Evolutionary conservation across 2,329 filamentous ascomycete species (phyloP), one percentile per base, ranked within the genome.

Genomic region (Clonostachys solani): DNA sequence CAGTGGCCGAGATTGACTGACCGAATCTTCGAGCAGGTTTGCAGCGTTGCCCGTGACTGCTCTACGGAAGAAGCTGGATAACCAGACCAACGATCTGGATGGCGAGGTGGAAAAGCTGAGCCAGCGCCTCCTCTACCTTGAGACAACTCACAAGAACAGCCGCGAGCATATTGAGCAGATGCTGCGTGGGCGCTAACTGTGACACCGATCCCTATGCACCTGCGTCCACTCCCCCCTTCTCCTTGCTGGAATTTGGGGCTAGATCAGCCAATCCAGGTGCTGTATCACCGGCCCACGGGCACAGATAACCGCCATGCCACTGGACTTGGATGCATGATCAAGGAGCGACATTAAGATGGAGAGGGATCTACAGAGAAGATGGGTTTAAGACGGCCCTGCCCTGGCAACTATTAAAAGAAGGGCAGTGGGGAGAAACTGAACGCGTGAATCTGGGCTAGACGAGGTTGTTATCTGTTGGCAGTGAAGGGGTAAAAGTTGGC

Each of bases 131-230:
- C 83, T 92, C 57, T 97, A 96, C 62, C 77, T 97, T 41, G 92
- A 97, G 73, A 95, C 90, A 49, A 97, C 94, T 44, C 87, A 90
- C 64, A 91, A 95, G 73, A 99, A 97, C 62, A 96, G 91, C 68
- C 84, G 87, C 57, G 84, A 92, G 55, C 90, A 96, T 61, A 86
- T 97, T 56, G 87, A 96, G 64, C 87, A 91, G 67, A 92, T 97
- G 63, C 78, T 97, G 29, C 56, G 60, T 80, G 81, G 61, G 69
- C 78, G 67, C 46, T 62, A 45, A 60, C 16, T 35, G 33, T 15
- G 5, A 29, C 23, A 29, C 19, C 34, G 29, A 23, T 42, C 29
- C 13, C 40, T 33, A 36, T 33, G 16, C 13, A 12, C 23, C 16
- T 42, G 7, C 15, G 38, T 3, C 29, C n/a, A 9, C 8, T 10